phyloP scores from a whole-genome alignment of 768 basidiomycete species.

The Tricholoma terreum region DNA sequence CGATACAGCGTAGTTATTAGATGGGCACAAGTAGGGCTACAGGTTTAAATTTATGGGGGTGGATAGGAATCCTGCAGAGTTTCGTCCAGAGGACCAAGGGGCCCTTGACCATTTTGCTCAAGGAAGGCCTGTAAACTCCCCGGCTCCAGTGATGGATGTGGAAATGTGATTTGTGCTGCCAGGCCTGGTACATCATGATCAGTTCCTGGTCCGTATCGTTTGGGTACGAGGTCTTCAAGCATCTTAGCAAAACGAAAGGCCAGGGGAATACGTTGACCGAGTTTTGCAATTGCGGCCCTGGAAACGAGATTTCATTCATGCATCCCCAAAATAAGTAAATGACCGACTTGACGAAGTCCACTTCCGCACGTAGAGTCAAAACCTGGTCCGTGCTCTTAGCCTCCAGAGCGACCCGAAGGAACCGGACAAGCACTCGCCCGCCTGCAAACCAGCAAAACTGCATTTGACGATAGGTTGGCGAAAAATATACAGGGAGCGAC shows the following conservation, averaged over 20 bases:
- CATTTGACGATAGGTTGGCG: neutral
- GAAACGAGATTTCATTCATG: neutral
- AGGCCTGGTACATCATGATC: too few species aligned
- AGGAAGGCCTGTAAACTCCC: conserved; percentile 30
- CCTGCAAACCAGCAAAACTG: conserved; percentile 71
- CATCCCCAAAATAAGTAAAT: neutral
- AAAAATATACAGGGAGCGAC: neutral
- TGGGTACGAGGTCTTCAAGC: conserved; percentile 46
- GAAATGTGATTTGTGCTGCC: conserved; percentile 32
- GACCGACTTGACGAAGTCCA: conserved; percentile 66
- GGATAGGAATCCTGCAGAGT: conserved; percentile 34
- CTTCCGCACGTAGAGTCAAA: conserved; percentile 55
- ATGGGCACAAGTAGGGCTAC: neutral
- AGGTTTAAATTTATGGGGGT: conserved; percentile 21
- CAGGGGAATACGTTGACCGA: conserved; percentile 67
- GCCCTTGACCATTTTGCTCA: conserved; percentile 24
- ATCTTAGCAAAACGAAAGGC: conserved; percentile 59
- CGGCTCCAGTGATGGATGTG: conserved; percentile 29
- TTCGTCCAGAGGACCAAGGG: conserved; percentile 28
- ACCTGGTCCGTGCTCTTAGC: conserved; percentile 54
- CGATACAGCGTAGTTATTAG: neutral
- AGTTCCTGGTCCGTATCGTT: conserved; percentile 33
- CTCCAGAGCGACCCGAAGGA: conserved; percentile 61
- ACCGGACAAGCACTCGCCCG: conserved; percentile 64
- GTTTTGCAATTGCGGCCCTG: conserved; percentile 56